Conservation (phyloP, 176 grass and related monocot genomes). For the Paspalum vaginatum region DNA sequence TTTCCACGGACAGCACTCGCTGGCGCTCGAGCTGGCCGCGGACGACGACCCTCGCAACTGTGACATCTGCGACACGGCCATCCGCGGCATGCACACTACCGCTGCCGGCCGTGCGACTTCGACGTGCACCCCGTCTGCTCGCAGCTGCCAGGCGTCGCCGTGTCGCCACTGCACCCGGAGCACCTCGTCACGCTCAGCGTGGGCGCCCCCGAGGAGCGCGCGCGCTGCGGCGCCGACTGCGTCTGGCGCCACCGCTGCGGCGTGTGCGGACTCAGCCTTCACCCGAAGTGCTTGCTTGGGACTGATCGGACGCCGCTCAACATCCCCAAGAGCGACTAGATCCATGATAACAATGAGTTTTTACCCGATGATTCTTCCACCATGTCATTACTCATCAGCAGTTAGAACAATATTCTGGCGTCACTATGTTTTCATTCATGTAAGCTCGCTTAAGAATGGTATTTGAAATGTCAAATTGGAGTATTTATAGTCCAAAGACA, state of each 20-base stretch:
- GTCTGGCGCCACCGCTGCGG: neutral
- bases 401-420: neutral
- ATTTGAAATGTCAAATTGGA: neutral
- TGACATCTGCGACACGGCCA: neutral
- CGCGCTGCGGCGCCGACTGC: neutral
- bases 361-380: too few relatives aligned
- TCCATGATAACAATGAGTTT: too few relatives aligned
- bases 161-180: conserved; percentile 15
- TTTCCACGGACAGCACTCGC: conserved; percentile 24
- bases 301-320: neutral
- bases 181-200: neutral
- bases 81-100: neutral
- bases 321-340: neutral
- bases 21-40: neutral
- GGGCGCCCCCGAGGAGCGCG: neutral
- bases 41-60: neutral
- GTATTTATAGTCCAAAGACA: too few relatives aligned
- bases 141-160: neutral
- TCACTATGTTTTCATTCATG: neutral
- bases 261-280: neutral
- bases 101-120: conserved; percentile 5
- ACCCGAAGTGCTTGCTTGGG: conserved; percentile 15
- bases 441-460: too few relatives aligned
- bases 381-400: too few relatives aligned
- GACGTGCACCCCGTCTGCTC: conserved; percentile 14